Base-by-base conservation (phyloP, 345 rosid genomes). In the Pistacia integerrima region DNA sequence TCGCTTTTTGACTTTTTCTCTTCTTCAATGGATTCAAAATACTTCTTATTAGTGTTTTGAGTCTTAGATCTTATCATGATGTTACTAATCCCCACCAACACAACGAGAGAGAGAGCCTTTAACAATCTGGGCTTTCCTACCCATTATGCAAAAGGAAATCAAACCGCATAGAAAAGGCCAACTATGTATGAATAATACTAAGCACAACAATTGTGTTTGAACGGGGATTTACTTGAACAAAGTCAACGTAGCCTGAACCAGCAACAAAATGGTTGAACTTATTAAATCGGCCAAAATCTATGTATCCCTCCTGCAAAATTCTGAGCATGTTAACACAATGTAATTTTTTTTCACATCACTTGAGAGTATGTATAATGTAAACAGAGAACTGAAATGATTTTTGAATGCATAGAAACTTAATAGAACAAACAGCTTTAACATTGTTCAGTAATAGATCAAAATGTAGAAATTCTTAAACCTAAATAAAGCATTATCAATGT, bases 221-320 rank as follows among this genome's bases (percentile, higher is more conserved):
- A 55, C 6, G 33, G 30, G 38, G 64, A 89, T 83, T 83, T 79
- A 93, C 98, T 79, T 93, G 99, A 79, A 90, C 87, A 78, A 92
- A 92, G 78, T 91, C 83, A 28, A 82, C 82, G 57, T 79, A 74
- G 67, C 91, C 93, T 56, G 92, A 84, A 70, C 94, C 87, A 77
- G 92, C 78, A 41, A 78, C 80, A 78, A 93, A 93, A 83, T 88
- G 79, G 87, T 89, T 88, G 76, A 86, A 85, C 63, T 84, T 77
- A 73, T 90, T 90, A 82, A 85, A 96, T 78, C 87, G 70, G 48
- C 97, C 98, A 83, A 88, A 96, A 83, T 84, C 90, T 72, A 93
- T 85, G 85, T 92, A 96, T 69, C 99, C 98, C 98, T 96, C 98
- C 98, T 96, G 93, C 85, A 88, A 38, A 78, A 52, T 64, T 16